Percentiles rank a stretch among this genome's conserved stretches.
Conservation (phyloP, 371 early-diverging fungal genomes). For the Coemansia sp. region DNA sequence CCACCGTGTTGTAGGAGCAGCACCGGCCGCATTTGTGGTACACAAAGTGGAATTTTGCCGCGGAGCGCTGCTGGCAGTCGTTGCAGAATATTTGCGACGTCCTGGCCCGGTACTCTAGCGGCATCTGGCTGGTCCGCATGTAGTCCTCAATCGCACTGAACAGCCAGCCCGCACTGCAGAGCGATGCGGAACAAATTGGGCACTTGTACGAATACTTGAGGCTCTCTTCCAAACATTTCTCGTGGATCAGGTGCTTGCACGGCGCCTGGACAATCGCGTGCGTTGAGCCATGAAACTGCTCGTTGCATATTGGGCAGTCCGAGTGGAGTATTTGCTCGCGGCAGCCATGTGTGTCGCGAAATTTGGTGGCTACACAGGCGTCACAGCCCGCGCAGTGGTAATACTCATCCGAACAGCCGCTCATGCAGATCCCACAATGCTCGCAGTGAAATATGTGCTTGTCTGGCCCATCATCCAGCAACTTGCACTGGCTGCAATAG, state of each 20-base stretch:
- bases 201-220: slow-evolving; percentile 91
- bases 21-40: slow-evolving; percentile 94
- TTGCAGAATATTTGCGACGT: slow-evolving; percentile 84
- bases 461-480: slow-evolving; percentile 85
- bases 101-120: slow-evolving; percentile 78
- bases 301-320: slow-evolving; percentile 98
- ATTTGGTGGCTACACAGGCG: slow-evolving; percentile 80
- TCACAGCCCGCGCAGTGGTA: slow-evolving; percentile 96
- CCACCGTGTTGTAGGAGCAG: slow-evolving; percentile 81
- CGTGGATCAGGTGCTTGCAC: slow-evolving; percentile 96
- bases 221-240: slow-evolving; percentile 76
- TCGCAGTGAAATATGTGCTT: slow-evolving; percentile 91
- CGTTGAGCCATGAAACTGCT: slow-evolving; percentile 80
- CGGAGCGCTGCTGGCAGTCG: slow-evolving; percentile 87
- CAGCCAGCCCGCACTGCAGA: slow-evolving; percentile 82
- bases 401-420: slow-evolving; percentile 80
- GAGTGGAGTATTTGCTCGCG: slow-evolving; percentile 89
- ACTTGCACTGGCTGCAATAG: slow-evolving; percentile 90
- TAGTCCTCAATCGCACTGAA: slow-evolving; percentile 83
- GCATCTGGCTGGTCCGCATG: slow-evolving; percentile 84
- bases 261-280: slow-evolving; percentile 55
- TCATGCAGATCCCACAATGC: slow-evolving; percentile 91
- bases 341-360: slow-evolving; percentile 83
- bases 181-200: slow-evolving; percentile 92
- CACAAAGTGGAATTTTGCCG: slow-evolving; percentile 86